Evolutionary conservation across 352 stramenopile genomes (phyloP), one percentile per base, ranked within the genome.

Genomic region (Phytopythium boreale): DNA sequence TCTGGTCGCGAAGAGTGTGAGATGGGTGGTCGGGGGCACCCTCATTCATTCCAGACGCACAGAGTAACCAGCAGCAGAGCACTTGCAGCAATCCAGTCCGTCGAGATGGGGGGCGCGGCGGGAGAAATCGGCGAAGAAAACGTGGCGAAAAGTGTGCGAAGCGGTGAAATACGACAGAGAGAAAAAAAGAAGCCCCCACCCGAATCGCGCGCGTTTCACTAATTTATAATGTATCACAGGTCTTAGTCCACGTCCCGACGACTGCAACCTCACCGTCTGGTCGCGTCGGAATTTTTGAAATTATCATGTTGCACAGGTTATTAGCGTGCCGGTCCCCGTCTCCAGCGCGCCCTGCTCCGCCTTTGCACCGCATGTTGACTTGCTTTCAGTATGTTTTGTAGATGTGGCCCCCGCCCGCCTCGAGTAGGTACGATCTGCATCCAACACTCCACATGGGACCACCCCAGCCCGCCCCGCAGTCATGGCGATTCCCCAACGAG

Each of bases 341-440:
- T 59, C 53, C 53, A 59, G 15, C 17, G 10, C n/a, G 17, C 19
- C 15, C 14, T 43, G 22, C 10, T 31, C 46, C 46, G 4, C 9
- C 43, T 49, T 51, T 51, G 44, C 26, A 56, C 24, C 29, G 17
- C 50, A 14, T 6, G 14, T 14, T 37, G 0, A 60, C 36, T 60
- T 50, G 55, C n/a, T 11, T 50, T 34, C 55, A 60, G 55, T 50
- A 60, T 60, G 4, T 15, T 14, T 39, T 39, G 34, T 39, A 39
- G 34, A 39, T 39, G 34, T 39, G 34, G 11, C 34, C 34, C 53
- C 34, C 34, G 20, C 53, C n/a, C 34, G 12, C 31, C 47, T n/a
- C 47, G 46, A 15, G 12, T 52, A 52, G 46, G 46, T 52, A 29
- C 46, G 47, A 53, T 53, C 24, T 34, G 10, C 47, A 53, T 53